These are phyloP conservation scores for Russula abietina DNA, from an alignment of 768 basidiomycete species.

Conservation along the genomic window DNA sequence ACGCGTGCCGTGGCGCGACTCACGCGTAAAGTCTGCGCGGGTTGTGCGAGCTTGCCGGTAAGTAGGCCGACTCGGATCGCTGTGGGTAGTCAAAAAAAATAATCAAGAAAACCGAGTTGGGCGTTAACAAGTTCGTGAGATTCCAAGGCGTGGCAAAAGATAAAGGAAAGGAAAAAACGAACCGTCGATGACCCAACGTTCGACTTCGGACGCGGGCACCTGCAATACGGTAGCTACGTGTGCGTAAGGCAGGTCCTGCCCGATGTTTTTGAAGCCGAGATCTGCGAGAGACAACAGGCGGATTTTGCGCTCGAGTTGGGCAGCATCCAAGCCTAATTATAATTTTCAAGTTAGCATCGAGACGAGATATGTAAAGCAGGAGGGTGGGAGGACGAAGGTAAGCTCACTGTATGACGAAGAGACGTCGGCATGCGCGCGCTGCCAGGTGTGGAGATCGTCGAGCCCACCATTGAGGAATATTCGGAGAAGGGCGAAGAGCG, in stretches of 20 bases:
- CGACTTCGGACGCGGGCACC: slow-evolving; percentile 60
- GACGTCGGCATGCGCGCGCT: slow-evolving; percentile 39
- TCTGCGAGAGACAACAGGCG: slow-evolving; percentile 70
- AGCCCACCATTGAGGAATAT: slow-evolving; percentile 66
- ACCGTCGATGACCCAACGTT: slow-evolving; percentile 88
- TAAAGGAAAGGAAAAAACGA: slow-evolving; percentile 24
- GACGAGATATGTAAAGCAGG: background rate
- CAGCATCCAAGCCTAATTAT: slow-evolving; percentile 46
- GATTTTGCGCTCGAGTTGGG: slow-evolving; percentile 70
- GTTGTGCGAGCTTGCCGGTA: slow-evolving; percentile 79
- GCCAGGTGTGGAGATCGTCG: slow-evolving; percentile 58
- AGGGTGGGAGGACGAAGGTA: too few species aligned
- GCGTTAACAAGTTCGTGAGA: background rate
- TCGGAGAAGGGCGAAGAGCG: slow-evolving; percentile 67
- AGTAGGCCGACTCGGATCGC: slow-evolving; percentile 78
- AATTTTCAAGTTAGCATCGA: background rate
- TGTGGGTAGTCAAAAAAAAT: slow-evolving; percentile 29
- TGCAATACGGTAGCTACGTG: slow-evolving; percentile 63
- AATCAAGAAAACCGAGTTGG: background rate
- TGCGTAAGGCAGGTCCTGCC: slow-evolving; percentile 64
- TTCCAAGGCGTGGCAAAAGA: background rate
- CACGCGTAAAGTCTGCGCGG: slow-evolving; percentile 64
- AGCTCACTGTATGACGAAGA: slow-evolving; percentile 52
- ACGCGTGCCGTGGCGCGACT: slow-evolving; percentile 67
- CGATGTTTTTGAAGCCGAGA: slow-evolving; percentile 70